Base-by-base conservation (phyloP, 2,329 filamentous ascomycete species). In the Cordyceps cicadae region DNA sequence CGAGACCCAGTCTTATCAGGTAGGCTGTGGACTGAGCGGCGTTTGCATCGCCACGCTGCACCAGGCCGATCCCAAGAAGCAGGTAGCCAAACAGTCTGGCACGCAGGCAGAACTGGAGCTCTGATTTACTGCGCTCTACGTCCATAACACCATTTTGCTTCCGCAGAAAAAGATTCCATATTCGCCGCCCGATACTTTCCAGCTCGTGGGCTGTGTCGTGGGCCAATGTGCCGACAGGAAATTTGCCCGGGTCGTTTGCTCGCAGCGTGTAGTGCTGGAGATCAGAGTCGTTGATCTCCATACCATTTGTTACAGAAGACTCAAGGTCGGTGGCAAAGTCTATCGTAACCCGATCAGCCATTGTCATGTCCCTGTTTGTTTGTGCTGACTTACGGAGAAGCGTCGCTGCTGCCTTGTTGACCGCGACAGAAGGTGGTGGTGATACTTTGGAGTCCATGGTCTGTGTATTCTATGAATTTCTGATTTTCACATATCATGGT, bases 1-100 rank as follows among this genome's bases (percentile, higher is more conserved):
- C 89, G 61, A 95, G 74, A 12, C 86, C 86, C 65, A 90, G 74
- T 67, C 82, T 86, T 69, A 90, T 76, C 21, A 90, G 71, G 60
- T 88, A 82, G 34, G 84, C 17, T 11, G 52, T 11, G 2, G 51
- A 53, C 17, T 45, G 19, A 8, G 32, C 21, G 11, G 15, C 19
- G 58, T 54, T 54, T 54, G 51, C 58, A 34, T 54, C 21, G 2
- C 34, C 17, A 39, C 56, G 37, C 17, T 37, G 26, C 6, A 46
- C 39, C 19, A 54, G 8, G 9, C 58, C 50, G 17, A 54, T 50
- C 7, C 58, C 50, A 4, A 60, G 29, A 14, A 60, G 29, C 19
- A 60, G 41, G 15, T 60, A 54, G n/a, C 50, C 51, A 54, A 51
- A 60, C 1, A 60, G 43, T 17, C 50, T 54, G 21, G 43, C 50